Percentiles rank a stretch among this genome's conserved stretches.
Conservation (phyloP, 345 rosid genomes). For the Eucalyptus erythrocorys region DNA sequence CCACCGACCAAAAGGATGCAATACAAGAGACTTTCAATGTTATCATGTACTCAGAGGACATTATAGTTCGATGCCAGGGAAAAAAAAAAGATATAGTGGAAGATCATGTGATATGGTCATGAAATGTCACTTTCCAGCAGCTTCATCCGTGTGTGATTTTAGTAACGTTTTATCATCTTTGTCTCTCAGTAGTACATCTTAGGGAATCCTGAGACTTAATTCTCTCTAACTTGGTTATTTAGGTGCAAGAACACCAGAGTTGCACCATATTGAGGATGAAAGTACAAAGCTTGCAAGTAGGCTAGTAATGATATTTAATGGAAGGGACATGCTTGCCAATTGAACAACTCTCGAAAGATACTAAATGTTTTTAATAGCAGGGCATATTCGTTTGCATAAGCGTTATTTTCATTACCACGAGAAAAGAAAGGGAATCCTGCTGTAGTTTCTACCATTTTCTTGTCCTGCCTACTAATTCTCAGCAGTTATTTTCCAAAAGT, state of each 20-base stretch:
- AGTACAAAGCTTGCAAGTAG: background rate
- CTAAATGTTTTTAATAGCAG: too few species aligned
- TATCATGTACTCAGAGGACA: background rate
- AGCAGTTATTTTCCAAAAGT: too few species aligned
- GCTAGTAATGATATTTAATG: background rate
- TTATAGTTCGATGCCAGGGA: background rate
- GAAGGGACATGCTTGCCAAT: too few species aligned
- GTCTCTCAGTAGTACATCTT: background rate
- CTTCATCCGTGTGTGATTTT: background rate
- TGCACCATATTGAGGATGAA: background rate
- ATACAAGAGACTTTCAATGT: background rate
- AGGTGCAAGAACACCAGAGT: background rate
- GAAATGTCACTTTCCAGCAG: background rate
- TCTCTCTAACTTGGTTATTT: background rate
- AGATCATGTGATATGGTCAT: background rate
- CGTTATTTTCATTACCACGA: too few species aligned
- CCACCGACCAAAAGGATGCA: background rate
- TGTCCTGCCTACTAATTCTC: too few species aligned
- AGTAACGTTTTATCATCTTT: background rate
- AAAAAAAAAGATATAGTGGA: background rate
- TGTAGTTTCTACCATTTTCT: background rate
- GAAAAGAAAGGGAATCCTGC: background rate
- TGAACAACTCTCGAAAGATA: too few species aligned
- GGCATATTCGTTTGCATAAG: too few species aligned
- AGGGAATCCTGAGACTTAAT: background rate